A percentile compares a stretch with the other conserved stretches of the same genome.
phyloP scores from a whole-genome alignment of 148 eudicot species.

The Cornus controversa region DNA sequence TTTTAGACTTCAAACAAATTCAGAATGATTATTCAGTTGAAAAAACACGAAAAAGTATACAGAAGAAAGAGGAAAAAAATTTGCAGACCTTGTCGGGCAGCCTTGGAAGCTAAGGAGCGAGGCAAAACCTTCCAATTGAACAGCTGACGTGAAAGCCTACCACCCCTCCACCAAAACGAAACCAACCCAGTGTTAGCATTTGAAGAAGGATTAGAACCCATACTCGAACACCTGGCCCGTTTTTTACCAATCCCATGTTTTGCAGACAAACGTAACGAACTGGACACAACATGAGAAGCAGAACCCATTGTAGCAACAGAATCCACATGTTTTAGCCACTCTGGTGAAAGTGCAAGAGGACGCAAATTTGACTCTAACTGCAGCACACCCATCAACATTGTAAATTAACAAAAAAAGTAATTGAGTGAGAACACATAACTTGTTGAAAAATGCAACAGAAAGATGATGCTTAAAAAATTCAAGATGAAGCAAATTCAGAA shows the following conservation, averaged over 20 bases:
- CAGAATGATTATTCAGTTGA: slow-evolving; percentile 10
- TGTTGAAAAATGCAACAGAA: neutral
- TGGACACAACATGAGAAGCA: slow-evolving; percentile 59
- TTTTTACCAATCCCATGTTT: slow-evolving; percentile 49
- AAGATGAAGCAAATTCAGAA: neutral
- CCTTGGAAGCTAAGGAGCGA: slow-evolving; percentile 62
- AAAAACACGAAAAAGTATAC: neutral
- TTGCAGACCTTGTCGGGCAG: slow-evolving; percentile 82
- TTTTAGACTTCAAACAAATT: slow-evolving; percentile 17
- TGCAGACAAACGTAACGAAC: slow-evolving; percentile 45
- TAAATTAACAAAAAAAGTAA: slow-evolving; percentile 10
- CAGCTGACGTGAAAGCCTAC: slow-evolving; percentile 68
- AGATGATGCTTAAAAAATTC: neutral
- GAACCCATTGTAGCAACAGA: slow-evolving; percentile 70
- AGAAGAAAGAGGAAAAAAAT: slow-evolving; percentile 1
- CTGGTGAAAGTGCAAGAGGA: slow-evolving; percentile 63
- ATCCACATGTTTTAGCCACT: slow-evolving; percentile 85
- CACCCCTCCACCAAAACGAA: slow-evolving; percentile 97
- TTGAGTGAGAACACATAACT: slow-evolving; percentile 4
- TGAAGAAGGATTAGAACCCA: slow-evolving; percentile 36
- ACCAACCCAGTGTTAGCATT: slow-evolving; percentile 55
- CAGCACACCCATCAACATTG: slow-evolving; percentile 6
- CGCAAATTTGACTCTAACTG: slow-evolving; percentile 86
- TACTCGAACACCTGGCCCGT: slow-evolving; percentile 42
- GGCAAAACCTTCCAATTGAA: slow-evolving; percentile 89